Conservation (phyloP, 2,329 filamentous ascomycete species). For the Leptographium flavum region DNA sequence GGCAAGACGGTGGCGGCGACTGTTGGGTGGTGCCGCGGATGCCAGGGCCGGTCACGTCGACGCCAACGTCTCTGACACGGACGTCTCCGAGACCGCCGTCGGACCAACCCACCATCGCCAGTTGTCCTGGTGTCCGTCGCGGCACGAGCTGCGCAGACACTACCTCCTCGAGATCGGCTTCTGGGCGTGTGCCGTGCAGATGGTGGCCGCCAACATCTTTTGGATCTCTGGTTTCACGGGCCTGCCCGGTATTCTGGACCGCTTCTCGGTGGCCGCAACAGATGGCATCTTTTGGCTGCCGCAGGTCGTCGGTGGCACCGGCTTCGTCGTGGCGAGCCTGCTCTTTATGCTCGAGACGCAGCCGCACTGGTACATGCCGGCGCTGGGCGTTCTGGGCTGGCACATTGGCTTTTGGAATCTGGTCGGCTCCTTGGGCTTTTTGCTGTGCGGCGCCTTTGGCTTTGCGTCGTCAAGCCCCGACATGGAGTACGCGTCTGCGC, state of each 20-base stretch:
- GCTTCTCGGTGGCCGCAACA: slow-evolving; percentile 27
- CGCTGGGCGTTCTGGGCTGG: slow-evolving; percentile 44
- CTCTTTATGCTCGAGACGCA: slow-evolving; percentile 57
- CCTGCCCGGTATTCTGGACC: slow-evolving; percentile 38
- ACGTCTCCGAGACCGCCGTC: background rate
- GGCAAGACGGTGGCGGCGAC: background rate
- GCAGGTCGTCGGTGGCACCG: slow-evolving; percentile 45
- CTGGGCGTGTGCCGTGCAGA: slow-evolving; percentile 40
- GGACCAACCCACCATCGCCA: slow-evolving; percentile 6
- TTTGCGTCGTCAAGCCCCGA: slow-evolving; percentile 25
- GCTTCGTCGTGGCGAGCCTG: slow-evolving; percentile 43
- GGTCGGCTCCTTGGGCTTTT: slow-evolving; percentile 49
- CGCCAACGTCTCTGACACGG: background rate
- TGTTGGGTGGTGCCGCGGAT: background rate
- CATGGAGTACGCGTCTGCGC: slow-evolving; percentile 30
- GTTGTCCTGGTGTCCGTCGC: slow-evolving; percentile 48
- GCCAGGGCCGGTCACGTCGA: background rate
- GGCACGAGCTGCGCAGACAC: slow-evolving; percentile 39
- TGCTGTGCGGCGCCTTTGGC: slow-evolving; percentile 42
- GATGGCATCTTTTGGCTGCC: slow-evolving; percentile 48
- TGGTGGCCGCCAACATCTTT: slow-evolving; percentile 47
- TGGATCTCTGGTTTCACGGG: slow-evolving; percentile 49
- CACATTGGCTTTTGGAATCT: slow-evolving; percentile 54
- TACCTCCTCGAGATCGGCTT: slow-evolving; percentile 50
- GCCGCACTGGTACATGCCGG: slow-evolving; percentile 45